A percentile compares a stretch with the other conserved stretches of the same genome.
Evolutionary conservation across 2,329 filamentous ascomycete genomes (phyloP).

Genomic region (Pleoardoris graminearum): DNA sequence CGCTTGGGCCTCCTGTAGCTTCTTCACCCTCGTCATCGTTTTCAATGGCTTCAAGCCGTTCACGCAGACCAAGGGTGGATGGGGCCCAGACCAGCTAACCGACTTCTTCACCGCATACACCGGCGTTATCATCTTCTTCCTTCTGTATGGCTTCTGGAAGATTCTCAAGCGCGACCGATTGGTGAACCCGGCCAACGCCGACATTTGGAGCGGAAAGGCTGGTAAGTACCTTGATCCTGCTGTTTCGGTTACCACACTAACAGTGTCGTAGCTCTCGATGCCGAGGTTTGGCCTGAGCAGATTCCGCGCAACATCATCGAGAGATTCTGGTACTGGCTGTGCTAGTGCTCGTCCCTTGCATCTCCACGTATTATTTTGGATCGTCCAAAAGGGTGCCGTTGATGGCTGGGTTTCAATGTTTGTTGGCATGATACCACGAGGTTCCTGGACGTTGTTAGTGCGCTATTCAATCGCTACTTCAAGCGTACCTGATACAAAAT

Average conservation of each 20-base stretch:
- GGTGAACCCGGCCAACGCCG: constrained; percentile 47
- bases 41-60: constrained; percentile 61
- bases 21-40: constrained; percentile 50
- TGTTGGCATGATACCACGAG: too few species aligned
- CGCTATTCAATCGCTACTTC: too few species aligned
- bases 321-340: constrained; percentile 56
- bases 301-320: constrained; percentile 50
- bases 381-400: too few species aligned
- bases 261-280: constrained; percentile 45
- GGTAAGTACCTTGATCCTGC: background rate
- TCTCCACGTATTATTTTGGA: too few species aligned
- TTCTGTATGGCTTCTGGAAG: constrained; percentile 66
- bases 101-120: constrained; percentile 58
- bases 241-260: background rate
- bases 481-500: too few species aligned
- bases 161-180: constrained; percentile 63
- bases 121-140: constrained; percentile 46
- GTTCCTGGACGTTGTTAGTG: too few species aligned
- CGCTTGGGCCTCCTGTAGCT: constrained; percentile 63
- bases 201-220: constrained; percentile 54
- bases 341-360: too few species aligned
- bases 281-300: constrained; percentile 50
- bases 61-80: constrained; percentile 43
- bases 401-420: too few species aligned
- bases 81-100: constrained; percentile 43